Evolutionary conservation across 2,329 filamentous ascomycete genomes (phyloP).

Genomic region (Rhynchosporium secalis): DNA sequence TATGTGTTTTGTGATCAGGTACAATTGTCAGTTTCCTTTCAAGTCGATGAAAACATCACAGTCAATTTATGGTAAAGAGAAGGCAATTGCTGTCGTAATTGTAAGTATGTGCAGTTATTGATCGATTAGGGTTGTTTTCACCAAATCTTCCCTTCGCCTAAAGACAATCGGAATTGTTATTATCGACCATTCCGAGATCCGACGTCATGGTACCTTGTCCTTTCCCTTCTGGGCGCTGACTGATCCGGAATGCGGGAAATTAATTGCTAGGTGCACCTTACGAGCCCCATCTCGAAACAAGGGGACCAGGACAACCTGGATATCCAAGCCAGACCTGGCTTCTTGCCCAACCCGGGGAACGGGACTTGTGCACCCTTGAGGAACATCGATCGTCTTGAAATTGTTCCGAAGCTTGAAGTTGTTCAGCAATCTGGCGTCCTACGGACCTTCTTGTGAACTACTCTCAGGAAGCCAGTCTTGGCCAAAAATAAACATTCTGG

Average conservation of each 20-base stretch:
- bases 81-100: background rate
- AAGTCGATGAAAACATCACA: too few species aligned
- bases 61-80: too few species aligned
- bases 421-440: background rate
- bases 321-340: background rate
- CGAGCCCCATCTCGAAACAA: slow-evolving; percentile 7
- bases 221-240: slow-evolving; percentile 2
- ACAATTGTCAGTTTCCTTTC: background rate
- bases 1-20: too few species aligned
- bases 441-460: background rate
- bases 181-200: slow-evolving; percentile 2
- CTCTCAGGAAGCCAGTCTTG: background rate
- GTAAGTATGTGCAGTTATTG: background rate
- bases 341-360: background rate
- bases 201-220: slow-evolving; percentile 11
- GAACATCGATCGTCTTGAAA: background rate
- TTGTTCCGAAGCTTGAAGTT: background rate
- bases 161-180: background rate
- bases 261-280: slow-evolving; percentile 3
- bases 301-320: background rate
- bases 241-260: slow-evolving; percentile 14
- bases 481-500: background rate
- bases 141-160: background rate
- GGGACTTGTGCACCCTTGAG: background rate
- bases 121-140: too few species aligned